These are phyloP conservation scores for Aphanocladium album DNA, from an alignment of 2,329 filamentous ascomycete species.

Conservation along the genomic window DNA sequence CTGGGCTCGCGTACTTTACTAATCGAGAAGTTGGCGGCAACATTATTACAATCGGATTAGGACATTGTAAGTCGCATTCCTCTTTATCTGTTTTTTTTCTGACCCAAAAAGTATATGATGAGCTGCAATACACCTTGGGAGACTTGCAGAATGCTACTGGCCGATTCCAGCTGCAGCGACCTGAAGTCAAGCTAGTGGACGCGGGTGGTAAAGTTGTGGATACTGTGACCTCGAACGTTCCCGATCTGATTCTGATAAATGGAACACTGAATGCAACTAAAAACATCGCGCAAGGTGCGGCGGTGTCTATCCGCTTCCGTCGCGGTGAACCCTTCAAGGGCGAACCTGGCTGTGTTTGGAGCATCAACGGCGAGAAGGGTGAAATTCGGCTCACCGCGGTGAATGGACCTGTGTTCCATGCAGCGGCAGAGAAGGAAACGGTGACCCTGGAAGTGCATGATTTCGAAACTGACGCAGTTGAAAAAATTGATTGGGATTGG, in stretches of 20 bases:
- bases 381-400: conserved; percentile 39
- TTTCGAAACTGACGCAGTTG: conserved; percentile 35
- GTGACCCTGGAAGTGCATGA: conserved; percentile 48
- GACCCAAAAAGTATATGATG: conserved; percentile 37
- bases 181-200: conserved; percentile 32
- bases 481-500: conserved; percentile 2
- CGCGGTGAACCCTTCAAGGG: conserved; percentile 45
- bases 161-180: conserved; percentile 41
- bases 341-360: conserved; percentile 42
- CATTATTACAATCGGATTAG: conserved; percentile 36
- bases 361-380: conserved; percentile 46
- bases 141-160: conserved; percentile 35
- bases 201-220: conserved; percentile 26
- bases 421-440: conserved; percentile 29
- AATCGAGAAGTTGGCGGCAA: conserved; percentile 44
- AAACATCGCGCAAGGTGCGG: conserved; percentile 28
- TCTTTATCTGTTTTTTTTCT: not conserved
- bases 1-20: conserved; percentile 42
- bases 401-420: conserved; percentile 26
- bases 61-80: conserved; percentile 31
- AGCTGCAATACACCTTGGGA: conserved; percentile 40
- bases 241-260: conserved; percentile 34
- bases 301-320: conserved; percentile 40
- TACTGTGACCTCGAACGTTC: conserved; percentile 35
- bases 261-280: conserved; percentile 31